Evolutionary conservation across 202 grass and related monocot genomes (phyloP).

Genomic region (Zoysia matrella): DNA sequence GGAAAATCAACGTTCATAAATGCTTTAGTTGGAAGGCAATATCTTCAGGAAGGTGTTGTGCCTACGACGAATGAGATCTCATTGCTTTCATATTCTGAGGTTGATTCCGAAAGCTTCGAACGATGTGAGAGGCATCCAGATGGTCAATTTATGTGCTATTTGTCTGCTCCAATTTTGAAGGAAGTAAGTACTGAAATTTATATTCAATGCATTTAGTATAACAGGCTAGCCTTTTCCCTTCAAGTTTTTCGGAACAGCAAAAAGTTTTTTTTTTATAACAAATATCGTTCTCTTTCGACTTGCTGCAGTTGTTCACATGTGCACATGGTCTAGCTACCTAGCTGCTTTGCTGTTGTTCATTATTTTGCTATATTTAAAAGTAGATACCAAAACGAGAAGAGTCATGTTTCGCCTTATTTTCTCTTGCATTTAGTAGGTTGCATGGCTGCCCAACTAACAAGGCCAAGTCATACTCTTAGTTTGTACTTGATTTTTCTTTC

Average conservation of each 20-base stretch:
- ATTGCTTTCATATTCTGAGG: conserved; percentile 78
- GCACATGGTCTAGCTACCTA: conserved; percentile 22
- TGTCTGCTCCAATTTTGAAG: conserved; percentile 85
- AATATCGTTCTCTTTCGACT: background rate
- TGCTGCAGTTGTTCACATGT: conserved; percentile 10
- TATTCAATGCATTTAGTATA: too few species aligned
- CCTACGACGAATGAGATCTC: conserved; percentile 97
- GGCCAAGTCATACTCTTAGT: conserved; percentile 23
- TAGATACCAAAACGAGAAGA: conserved; percentile 7
- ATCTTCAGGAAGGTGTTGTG: conserved; percentile 91
- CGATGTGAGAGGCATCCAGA: conserved; percentile 85
- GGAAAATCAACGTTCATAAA: conserved; percentile 99
- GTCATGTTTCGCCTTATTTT: conserved; percentile 15
- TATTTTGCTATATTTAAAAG: conserved; percentile 10
- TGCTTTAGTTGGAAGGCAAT: conserved; percentile 87
- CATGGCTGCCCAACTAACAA: conserved; percentile 25
- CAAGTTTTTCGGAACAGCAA: too few species aligned
- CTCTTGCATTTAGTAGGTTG: conserved; percentile 18
- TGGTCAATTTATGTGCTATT: conserved; percentile 93
- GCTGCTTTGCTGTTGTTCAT: conserved; percentile 13
- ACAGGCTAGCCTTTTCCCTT: too few species aligned
- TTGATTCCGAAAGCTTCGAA: conserved; percentile 75
- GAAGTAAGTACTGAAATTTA: conserved; percentile 62
- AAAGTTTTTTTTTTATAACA: background rate
- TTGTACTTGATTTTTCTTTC: conserved; percentile 18